Evolutionary conservation across 2,329 filamentous ascomycete genomes (phyloP), one percentile per base, ranked within the genome.

Genomic region (Pezicula radicicola): DNA sequence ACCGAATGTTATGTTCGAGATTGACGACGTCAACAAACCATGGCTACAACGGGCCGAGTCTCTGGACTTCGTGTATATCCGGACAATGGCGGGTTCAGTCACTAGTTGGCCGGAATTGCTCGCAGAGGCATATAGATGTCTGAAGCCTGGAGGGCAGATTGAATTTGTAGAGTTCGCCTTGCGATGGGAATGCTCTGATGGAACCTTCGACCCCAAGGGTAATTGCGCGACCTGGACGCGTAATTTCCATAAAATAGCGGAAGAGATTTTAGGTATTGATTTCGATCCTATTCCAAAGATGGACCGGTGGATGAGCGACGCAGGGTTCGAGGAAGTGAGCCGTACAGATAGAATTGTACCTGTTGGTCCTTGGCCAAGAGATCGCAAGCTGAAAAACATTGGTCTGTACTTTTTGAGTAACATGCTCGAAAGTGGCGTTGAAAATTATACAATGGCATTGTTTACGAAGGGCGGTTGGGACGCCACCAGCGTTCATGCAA

Each of bases 1-100:
- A 1, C 70, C 73, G 27, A 87, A 87, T 59, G 79, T 83, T 55
- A 74, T 76, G 46, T 87, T 87, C 60, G 74, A 84, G 46, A 76
- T 87, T 43, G 83, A 87, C 60, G 83, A 87, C 60, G 78, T 79
- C 39, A 79, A 82, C 59, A 72, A 78, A n/a, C 59, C 64, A 21
- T 72, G 69, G 70, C 65, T 73, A 62, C 66, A 66, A 50, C 50
- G 52, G 6, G 55, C 61, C 13, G 75, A 81, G 55, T 66, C 74
- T 49, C 78, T 83, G 58, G 81, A 85, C 66, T 80, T 77, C 59
- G 75, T 86, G 55, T 81, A 84, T 63, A 75, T 77, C 2, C 75
- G 78, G 44, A 72, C 83, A 59, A 72, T 87, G 66, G 72, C 74
- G 3, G 83, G 83, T 30, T 74, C 75, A 42, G 75, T 85, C 53